Base-by-base conservation (phyloP, 495 filamentous ascomycete genomes). In the Xylaria cubensis region DNA sequence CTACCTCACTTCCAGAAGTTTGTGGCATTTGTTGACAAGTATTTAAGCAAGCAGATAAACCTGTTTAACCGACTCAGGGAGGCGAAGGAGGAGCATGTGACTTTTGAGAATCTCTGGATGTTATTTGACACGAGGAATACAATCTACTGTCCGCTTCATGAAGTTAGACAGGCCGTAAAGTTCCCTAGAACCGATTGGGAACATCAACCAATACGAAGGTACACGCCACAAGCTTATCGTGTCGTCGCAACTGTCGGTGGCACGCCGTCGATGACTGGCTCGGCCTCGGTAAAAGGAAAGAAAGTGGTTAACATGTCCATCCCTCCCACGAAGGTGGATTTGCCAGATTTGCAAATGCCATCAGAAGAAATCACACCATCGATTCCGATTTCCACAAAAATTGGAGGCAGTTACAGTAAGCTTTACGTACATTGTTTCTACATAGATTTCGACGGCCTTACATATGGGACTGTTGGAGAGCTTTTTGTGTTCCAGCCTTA, bases 201-300 rank as follows among this genome's bases (percentile, higher is more conserved):
- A n/a, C n/a, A n/a, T n/a, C n/a, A n/a, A 12, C 50, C 9, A 26
- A 21, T 53, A 12, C n/a, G 8, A 53, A 53, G 50, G 50, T 8
- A 53, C 50, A 53, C 50, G 21, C 50, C 50, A 9, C 50, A 53
- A 53, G 50, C 50, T 24, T 53, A 53, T 13, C 50, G 50, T 53
- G 21, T 53, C 3, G 10, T 2, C 24, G 7, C 50, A 12, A 53
- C 3, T 53, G 1, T 4, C 1, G 50, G 21, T 3, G 50, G 50
- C 21, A 4, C 50, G 9, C 21, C 9, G 21, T 24, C 10, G 1
- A 21, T 0, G 9, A 4, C 0, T 3, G 0, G 0, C 8, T 12
- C 12, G 21, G 26, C 9, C n/a, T 53, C 50, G 4, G 1, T 7
- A 12, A 24, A 53, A 9, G 3, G 24, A 24, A 12, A 4, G 24